Evolutionary conservation across 345 rosid species (phyloP).

Genomic region (Sonneratia alba): DNA sequence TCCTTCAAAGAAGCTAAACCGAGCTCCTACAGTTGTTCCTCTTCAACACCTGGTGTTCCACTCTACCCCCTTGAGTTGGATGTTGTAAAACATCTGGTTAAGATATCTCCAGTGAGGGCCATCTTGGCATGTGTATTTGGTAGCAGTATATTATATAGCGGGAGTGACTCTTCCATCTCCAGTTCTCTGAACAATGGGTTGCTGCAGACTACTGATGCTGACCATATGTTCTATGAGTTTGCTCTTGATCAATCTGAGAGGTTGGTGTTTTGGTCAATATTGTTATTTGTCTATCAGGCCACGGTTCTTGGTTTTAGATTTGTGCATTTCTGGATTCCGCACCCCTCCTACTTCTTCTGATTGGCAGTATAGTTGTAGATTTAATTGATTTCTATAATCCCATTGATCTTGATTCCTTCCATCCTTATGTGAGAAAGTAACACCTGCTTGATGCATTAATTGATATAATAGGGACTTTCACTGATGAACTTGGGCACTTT

Average conservation of each 20-base stretch:
- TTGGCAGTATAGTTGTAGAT: background rate
- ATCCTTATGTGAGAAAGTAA: background rate
- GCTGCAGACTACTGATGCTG: conserved; percentile 59
- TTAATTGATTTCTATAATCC: background rate
- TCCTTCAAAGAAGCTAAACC: conserved; percentile 68
- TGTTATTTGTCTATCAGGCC: background rate
- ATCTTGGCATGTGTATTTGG: conserved; percentile 95
- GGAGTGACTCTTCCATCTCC: conserved; percentile 59
- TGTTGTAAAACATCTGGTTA: conserved; percentile 80
- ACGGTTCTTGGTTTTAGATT: background rate
- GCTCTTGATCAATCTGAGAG: conserved; percentile 99
- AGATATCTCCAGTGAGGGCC: conserved; percentile 89
- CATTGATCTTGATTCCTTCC: background rate
- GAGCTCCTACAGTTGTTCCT: conserved; percentile 55
- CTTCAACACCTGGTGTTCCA: conserved; percentile 67
- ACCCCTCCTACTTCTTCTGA: background rate
- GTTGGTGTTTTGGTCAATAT: conserved; percentile 26
- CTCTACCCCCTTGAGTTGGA: conserved; percentile 89
- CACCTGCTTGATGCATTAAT: background rate
- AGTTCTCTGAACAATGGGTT: conserved; percentile 54
- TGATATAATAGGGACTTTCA: background rate
- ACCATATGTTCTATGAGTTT: conserved; percentile 77
- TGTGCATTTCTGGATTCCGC: background rate
- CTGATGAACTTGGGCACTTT: conserved; percentile 15
- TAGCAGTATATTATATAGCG: conserved; percentile 71